phyloP scores from a whole-genome alignment of 139 green algal species.

The Chlorella sp. region DNA sequence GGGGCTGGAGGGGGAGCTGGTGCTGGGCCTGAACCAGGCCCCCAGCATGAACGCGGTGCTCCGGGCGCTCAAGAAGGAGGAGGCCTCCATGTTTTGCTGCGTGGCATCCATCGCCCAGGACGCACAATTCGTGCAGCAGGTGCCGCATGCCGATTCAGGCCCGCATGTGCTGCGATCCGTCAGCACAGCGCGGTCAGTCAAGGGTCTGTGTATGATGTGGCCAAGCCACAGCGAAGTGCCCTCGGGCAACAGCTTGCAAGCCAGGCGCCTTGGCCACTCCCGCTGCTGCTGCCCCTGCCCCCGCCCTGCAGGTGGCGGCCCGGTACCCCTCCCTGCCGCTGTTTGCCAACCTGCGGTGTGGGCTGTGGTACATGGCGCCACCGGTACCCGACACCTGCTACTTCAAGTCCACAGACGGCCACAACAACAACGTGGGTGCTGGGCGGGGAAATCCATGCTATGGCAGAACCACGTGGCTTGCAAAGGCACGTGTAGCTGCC shows the following conservation, averaged over 20 bases:
- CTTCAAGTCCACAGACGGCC: constrained; percentile 91
- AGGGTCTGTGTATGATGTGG: no score
- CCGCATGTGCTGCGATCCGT: not conserved
- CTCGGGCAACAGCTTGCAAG: not conserved
- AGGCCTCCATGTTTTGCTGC: constrained; percentile 81
- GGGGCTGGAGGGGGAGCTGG: not conserved
- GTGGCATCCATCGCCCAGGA: constrained; percentile 76
- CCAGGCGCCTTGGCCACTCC: no score
- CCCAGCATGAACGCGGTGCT: constrained; percentile 50
- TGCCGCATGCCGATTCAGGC: not conserved
- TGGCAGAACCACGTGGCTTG: no score
- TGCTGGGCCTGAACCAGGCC: constrained; percentile 19
- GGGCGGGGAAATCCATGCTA: no score
- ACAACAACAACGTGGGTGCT: constrained; percentile 10
- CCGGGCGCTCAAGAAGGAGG: constrained; percentile 61
- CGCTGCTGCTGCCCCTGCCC: no score
- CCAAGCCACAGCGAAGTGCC: not conserved
- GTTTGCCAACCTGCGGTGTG: constrained; percentile 90
- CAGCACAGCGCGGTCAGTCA: no score
- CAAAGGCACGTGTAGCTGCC: no score
- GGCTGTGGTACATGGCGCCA: constrained; percentile 78
- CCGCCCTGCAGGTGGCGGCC: constrained; percentile 21
- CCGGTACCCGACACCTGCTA: constrained; percentile 73
- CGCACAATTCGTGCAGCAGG: constrained; percentile 75
- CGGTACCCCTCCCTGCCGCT: constrained; percentile 74